A percentile compares a stretch with the other conserved stretches of the same genome.
phyloP scores from a whole-genome alignment of 345 rosid species.

The Populus davidiana region DNA sequence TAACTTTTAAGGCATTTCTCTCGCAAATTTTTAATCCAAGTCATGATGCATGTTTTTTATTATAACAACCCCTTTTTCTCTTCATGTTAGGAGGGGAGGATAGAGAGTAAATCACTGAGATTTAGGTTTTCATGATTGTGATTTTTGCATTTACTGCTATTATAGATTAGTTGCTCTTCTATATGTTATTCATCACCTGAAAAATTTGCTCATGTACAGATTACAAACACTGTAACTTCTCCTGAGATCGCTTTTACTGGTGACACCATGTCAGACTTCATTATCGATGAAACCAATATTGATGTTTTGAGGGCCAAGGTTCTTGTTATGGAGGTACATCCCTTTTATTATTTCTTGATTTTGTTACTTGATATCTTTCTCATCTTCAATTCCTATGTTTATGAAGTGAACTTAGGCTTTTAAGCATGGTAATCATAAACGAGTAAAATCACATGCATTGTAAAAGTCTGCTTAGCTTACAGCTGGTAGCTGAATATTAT shows the following conservation, averaged over 20 bases:
- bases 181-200: neutral
- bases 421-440: no score
- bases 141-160: neutral
- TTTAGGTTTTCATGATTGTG: neutral
- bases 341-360: neutral
- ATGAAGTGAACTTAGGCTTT: no score
- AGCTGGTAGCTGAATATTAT: no score
- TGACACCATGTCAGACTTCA: slow-evolving; percentile 80
- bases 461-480: no score
- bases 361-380: neutral
- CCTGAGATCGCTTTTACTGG: slow-evolving; percentile 97
- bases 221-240: slow-evolving; percentile 53
- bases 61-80: neutral
- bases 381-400: no score
- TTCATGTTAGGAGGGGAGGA: neutral
- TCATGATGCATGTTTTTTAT: neutral
- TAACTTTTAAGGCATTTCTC: neutral
- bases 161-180: neutral
- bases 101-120: neutral
- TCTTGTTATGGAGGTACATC: slow-evolving; percentile 84
- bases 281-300: slow-evolving; percentile 51
- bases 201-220: slow-evolving; percentile 48
- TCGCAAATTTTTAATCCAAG: neutral
- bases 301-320: slow-evolving; percentile 78
- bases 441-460: no score